Evolutionary conservation across 2,329 filamentous ascomycete genomes (phyloP), one percentile per base, ranked within the genome.

Genomic region (Periconia digitata): DNA sequence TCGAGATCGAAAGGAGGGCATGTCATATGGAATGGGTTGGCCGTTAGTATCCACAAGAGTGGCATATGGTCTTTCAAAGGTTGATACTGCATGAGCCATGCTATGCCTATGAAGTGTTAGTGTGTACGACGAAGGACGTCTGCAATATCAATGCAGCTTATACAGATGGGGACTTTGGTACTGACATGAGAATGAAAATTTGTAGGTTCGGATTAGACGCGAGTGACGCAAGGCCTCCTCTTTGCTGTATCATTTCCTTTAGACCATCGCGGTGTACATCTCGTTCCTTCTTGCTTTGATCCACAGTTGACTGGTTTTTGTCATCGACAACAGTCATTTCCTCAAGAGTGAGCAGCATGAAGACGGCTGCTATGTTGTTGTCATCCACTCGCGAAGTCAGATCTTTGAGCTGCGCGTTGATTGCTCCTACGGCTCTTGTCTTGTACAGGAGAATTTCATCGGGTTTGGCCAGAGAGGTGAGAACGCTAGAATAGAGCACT

Each of bases 161-260:
- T 13, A 32, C n/a, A 10, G n/a, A 32, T 32, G 8, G 27, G 27
- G n/a, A n/a, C n/a, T n/a, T 32, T 15, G 27, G 4, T 32, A 32
- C 64, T 63, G 45, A 69, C 67, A 65, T 62, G 21, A 70, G 45
- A 20, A 70, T 55, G 42, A 66, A 69, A 1, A 59, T 56, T 40
- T 70, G 65, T 36, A 70, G 46, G 47, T 62, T 65, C 23, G 53
- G 53, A 40, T 67, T 70, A 13, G 55, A 54, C 32, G 36, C 41
- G 20, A 70, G 42, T 6, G 55, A 58, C 22, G 56, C 49, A 42
- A 70, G 61, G 10, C 67, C 67, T 3, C 66, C 67, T 57, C 67
- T 58, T 47, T 67, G 67, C n/a, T 51, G 16, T 17, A 70, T 64
- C 67, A 70, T 70, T 1, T 56, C 56, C 38, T 46, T 53, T 6